These are phyloP conservation scores for Fusarium multiceps DNA, from an alignment of 2,329 filamentous ascomycete genomes.

Conservation along the genomic window DNA sequence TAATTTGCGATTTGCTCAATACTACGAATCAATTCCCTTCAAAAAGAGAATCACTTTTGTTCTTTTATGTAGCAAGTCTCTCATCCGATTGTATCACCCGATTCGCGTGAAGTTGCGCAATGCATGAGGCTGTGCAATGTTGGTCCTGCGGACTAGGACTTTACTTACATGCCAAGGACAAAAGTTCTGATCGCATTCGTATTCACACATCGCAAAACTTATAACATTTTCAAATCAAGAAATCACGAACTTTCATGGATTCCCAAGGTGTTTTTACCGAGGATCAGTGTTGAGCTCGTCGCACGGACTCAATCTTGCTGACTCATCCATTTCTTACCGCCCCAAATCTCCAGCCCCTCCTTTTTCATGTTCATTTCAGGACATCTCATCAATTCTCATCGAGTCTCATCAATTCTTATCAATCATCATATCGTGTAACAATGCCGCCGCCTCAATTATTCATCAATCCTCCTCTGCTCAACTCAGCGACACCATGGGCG, in stretches of 20 bases:
- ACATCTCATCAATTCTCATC: neutral
- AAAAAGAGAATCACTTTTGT: no score
- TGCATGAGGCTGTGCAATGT: neutral
- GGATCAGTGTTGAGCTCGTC: neutral
- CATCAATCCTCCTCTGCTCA: constrained; percentile 75
- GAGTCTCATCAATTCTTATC: fast-evolving
- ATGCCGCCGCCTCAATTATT: constrained; percentile 50
- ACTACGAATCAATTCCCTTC: no score
- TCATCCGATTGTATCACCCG: neutral
- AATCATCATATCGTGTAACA: neutral
- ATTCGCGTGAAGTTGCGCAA: neutral
- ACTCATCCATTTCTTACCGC: constrained; percentile 25
- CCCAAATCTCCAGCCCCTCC: constrained; percentile 13
- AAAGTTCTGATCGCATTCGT: neutral
- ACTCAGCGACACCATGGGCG: constrained; percentile 82
- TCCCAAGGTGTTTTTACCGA: fast-evolving
- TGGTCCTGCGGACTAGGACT: neutral
- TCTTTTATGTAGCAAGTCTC: no score
- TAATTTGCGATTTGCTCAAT: no score
- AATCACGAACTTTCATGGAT: neutral
- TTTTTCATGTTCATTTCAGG: neutral
- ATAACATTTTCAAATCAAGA: no score
- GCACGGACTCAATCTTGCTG: no score
- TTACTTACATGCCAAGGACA: neutral
- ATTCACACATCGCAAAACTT: neutral